A percentile compares a stretch with the other conserved stretches of the same genome.
Conservation (phyloP, 805 yeast species). For the Candida hispaniensis region DNA sequence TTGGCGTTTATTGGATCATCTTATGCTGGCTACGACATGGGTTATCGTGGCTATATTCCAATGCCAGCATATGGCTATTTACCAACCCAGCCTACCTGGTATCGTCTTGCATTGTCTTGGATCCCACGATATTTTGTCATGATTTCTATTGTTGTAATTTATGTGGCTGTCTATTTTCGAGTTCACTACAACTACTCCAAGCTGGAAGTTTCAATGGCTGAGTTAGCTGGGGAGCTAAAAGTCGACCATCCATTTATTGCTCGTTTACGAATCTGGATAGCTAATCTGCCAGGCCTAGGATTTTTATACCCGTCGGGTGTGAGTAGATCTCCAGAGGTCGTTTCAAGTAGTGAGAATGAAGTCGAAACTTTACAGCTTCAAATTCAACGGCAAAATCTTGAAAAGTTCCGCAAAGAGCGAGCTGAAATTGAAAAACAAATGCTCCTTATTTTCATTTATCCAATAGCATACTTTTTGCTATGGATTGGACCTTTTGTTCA, state of each 20-base stretch:
- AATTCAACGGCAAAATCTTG: slow-evolving; percentile 51
- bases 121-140: slow-evolving; percentile 64
- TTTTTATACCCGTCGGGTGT: slow-evolving; percentile 10
- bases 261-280: slow-evolving; percentile 3
- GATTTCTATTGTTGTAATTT: slow-evolving; percentile 50
- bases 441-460: slow-evolving; percentile 72
- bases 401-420: slow-evolving; percentile 51
- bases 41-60: slow-evolving; percentile 29
- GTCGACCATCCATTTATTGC: background rate
- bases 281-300: slow-evolving; percentile 8
- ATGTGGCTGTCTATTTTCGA: slow-evolving; percentile 59
- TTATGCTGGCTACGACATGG: slow-evolving; percentile 37
- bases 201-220: slow-evolving; percentile 25
- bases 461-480: slow-evolving; percentile 63
- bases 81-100: slow-evolving; percentile 65
- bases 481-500: slow-evolving; percentile 75
- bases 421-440: slow-evolving; percentile 63
- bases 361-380: slow-evolving; percentile 16
- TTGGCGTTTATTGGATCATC: slow-evolving; percentile 51
- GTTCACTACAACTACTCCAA: slow-evolving; percentile 35
- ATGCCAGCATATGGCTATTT: slow-evolving; percentile 68
- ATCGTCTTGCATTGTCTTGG: slow-evolving; percentile 66
- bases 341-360: slow-evolving; percentile 1
- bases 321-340: too few relatives aligned
- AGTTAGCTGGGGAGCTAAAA: slow-evolving; percentile 19